Evolutionary conservation across 148 eudicot species (phyloP).

Genomic region (Cornus suecica): DNA sequence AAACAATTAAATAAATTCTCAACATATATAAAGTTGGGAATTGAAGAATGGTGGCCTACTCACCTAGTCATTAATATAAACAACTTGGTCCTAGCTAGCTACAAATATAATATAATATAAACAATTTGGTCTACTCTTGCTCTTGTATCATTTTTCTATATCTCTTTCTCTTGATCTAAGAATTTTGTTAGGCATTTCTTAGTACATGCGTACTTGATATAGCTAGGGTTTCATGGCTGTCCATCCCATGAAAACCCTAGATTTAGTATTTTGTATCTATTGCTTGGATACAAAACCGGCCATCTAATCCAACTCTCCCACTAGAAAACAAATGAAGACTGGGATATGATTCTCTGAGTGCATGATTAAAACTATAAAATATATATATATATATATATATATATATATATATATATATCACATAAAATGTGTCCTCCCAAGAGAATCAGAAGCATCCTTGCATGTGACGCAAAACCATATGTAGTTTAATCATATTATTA

Average conservation of each 20-base stretch:
- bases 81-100: too few relatives aligned
- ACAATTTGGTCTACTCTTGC: slow-evolving; percentile 1
- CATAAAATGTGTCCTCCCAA: slow-evolving; percentile 13
- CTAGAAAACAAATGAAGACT: slow-evolving; percentile 18
- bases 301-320: not conserved
- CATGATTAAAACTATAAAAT: not conserved
- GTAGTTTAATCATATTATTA: slow-evolving; percentile 7
- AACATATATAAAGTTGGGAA: slow-evolving; percentile 5
- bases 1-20: slow-evolving; percentile 8
- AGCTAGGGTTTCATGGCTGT: not conserved
- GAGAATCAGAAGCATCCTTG: slow-evolving; percentile 24
- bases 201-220: too few relatives aligned
- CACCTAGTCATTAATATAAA: not conserved
- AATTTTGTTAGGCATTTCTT: not conserved
- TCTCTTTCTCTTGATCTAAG: slow-evolving; percentile 1
- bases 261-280: not conserved
- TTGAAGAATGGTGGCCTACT: not conserved
- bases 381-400: too few relatives aligned
- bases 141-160: slow-evolving; percentile 1
- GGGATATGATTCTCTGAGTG: slow-evolving; percentile 18
- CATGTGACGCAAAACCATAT: slow-evolving; percentile 21
- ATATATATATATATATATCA: not conserved
- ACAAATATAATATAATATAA: not conserved
- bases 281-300: slow-evolving; percentile 13
- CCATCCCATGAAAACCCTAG: slow-evolving; percentile 4